A percentile compares a stretch with the other conserved stretches of the same genome.
Conservation (phyloP, 345 rosid genomes). For the Rhizophora apiculata region DNA sequence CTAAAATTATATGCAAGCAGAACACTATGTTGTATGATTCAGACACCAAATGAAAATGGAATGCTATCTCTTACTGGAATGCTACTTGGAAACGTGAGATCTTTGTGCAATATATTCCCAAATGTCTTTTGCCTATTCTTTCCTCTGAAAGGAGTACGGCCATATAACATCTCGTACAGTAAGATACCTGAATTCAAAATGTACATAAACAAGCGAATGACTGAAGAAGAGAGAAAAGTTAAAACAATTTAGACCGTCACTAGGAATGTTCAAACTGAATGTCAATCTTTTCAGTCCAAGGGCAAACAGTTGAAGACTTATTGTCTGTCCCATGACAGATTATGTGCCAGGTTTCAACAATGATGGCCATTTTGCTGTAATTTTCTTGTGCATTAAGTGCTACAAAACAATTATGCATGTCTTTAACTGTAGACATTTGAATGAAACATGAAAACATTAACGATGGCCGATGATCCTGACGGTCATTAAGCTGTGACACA, state of each 20-base stretch:
- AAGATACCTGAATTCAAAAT: slow-evolving; percentile 56
- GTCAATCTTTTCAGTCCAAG: too few relatives aligned
- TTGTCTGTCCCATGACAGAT: too few relatives aligned
- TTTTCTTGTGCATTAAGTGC: too few relatives aligned
- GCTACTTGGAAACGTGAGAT: slow-evolving; percentile 94
- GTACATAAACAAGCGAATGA: slow-evolving; percentile 4
- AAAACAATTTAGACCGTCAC: not conserved
- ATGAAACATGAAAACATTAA: too few relatives aligned
- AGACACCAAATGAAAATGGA: not conserved
- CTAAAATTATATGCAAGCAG: not conserved
- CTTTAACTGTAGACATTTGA: too few relatives aligned
- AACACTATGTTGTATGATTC: not conserved
- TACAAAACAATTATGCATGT: too few relatives aligned
- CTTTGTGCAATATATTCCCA: slow-evolving; percentile 88
- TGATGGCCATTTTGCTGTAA: too few relatives aligned
- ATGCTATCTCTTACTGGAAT: slow-evolving; percentile 51
- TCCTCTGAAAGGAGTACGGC: slow-evolving; percentile 94
- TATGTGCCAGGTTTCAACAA: too few relatives aligned
- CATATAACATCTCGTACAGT: slow-evolving; percentile 97
- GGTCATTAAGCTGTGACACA: too few relatives aligned
- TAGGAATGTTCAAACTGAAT: too few relatives aligned
- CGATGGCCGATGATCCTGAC: too few relatives aligned
- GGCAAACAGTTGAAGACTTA: too few relatives aligned
- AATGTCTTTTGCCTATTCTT: slow-evolving; percentile 96
- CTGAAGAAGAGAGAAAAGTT: not conserved